Evolutionary conservation across 306 rosid species (phyloP), one percentile per base, ranked within the genome.

Genomic region (Amphicarpaea edgeworthii): DNA sequence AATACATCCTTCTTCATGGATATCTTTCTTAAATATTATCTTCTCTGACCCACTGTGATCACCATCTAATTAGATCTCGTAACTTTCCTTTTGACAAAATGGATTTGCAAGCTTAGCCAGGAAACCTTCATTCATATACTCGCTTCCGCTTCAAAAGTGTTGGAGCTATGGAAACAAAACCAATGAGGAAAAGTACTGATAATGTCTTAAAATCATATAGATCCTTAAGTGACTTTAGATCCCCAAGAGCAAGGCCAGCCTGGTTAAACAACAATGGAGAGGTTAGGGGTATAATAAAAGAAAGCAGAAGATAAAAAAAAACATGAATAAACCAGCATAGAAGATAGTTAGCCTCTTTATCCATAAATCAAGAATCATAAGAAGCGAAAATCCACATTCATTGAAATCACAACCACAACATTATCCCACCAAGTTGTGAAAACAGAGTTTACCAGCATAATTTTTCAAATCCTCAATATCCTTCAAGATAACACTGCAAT

Each of bases 161-260:
- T 0, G 98, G 98, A 49, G 69, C 24, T 62, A 95, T 89, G 72
- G 83, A 82, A 81, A 95, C 68, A 67, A 88, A 92, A 80, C 98
- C 97, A 75, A 95, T 90, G 60, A 95, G 93, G 87, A 92, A 95
- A 53, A 95, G 97, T 57, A 95, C 96, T 3, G 78, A 82, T 81
- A 95, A 83, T 38, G 98, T 95, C 85, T 90, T 95, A 43, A 86
- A 89, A 80, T 95, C 97, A 46, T 92, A 95, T 55, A 95, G 88
- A 75, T 95, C 98, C 87, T 86, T 95, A 76, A 95, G 85, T n/a
- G 98, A 95, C 77, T 89, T 90, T 38, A 95, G 92, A 89, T 95
- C 98, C 79, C 97, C 98, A 8, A 95, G 98, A 73, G 98, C 96
- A 82, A 90, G 98, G 70, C 98, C 98, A 64, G 98, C 98, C 98